phyloP scores from a whole-genome alignment of 2,329 filamentous ascomycete species.

The Metarhizium rileyi region DNA sequence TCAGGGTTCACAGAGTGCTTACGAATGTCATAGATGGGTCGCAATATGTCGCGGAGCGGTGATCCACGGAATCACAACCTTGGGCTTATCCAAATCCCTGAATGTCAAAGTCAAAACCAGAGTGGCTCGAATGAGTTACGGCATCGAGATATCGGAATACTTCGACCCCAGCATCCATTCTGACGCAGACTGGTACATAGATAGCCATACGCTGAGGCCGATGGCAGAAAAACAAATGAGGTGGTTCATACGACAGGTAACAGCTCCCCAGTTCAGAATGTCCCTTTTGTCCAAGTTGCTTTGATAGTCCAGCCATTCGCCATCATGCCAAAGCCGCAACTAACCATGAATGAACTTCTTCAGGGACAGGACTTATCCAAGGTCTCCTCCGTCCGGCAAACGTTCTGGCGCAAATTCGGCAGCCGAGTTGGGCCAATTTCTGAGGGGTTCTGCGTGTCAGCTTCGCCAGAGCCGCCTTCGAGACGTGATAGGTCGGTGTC shows the following conservation, averaged over 20 bases:
- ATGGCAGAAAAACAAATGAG: slow-evolving; percentile 11
- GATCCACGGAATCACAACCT: slow-evolving; percentile 12
- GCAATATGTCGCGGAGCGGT: slow-evolving; percentile 26
- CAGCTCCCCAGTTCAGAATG: not conserved
- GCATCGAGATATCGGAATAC: accelerated
- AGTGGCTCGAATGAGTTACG: slow-evolving; percentile 21
- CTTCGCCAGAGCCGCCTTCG: not conserved
- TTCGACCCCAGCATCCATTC: slow-evolving; percentile 9
- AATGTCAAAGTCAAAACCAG: slow-evolving; percentile 13
- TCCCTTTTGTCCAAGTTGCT: not conserved
- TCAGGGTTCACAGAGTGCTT: no score
- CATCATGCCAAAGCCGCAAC: not conserved
- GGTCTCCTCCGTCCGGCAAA: not conserved
- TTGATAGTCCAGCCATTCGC: no score
- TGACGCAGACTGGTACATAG: slow-evolving; percentile 9
- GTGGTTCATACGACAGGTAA: slow-evolving; percentile 18
- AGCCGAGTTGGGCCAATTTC: not conserved
- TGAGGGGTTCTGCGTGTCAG: not conserved
- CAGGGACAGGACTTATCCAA: slow-evolving; percentile 1
- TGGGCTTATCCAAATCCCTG: not conserved
- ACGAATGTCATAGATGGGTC: slow-evolving; percentile 18
- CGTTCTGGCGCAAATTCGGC: not conserved
- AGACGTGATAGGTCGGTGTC: not conserved
- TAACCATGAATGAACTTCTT: not conserved
- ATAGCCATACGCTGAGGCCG: not conserved